Base-by-base conservation (phyloP, 306 rosid genomes). In the Luffa aegyptiaca region DNA sequence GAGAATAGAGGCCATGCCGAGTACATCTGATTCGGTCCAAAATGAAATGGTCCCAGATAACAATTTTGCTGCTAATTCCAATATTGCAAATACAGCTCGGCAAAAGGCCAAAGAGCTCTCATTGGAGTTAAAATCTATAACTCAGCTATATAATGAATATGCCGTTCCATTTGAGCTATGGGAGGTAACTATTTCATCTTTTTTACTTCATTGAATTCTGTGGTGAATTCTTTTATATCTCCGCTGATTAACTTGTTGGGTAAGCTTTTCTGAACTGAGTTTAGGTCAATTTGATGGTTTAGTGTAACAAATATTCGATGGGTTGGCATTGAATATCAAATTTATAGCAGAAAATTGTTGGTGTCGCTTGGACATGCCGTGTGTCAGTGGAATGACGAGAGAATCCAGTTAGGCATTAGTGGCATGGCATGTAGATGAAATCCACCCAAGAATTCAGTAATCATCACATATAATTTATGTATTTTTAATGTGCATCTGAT, bases 161-260 rank as follows among this genome's bases (percentile, higher is more conserved):
- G 98, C 99, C 55, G 94, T 95, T 84, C 98, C 99, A 71, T 93
- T 95, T 74, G 92, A 87, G 85, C 92, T 93, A 53, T 95, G 99
- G 99, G 97, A 95, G 99, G 99, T 95, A 91, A 79, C 72, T 46
- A 55, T 72, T 76, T 80, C 75, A n/a, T 53, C 59, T 80, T 64
- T 70, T 42, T 6, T 6, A 44, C 71, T 70, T 70, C 76, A 53
- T 20, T 26, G 35, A 55, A 48, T 49, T 62, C 6, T 31, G 9
- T 64, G 71, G 72, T 16, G 26, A 36, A 16, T 65, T 36, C 72
- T 65, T 63, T 65, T 65, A 36, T 37, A 35, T 36, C n/a, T 18
- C 18, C 20, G 18, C 18, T 36, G 17, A 37, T 65, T 64, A 16
- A 36, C 48, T 12, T 66, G 37, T 36, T 39, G 20, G 71, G 10